Conservation (phyloP, 495 filamentous ascomycete genomes). For the Xylaria longipes region DNA sequence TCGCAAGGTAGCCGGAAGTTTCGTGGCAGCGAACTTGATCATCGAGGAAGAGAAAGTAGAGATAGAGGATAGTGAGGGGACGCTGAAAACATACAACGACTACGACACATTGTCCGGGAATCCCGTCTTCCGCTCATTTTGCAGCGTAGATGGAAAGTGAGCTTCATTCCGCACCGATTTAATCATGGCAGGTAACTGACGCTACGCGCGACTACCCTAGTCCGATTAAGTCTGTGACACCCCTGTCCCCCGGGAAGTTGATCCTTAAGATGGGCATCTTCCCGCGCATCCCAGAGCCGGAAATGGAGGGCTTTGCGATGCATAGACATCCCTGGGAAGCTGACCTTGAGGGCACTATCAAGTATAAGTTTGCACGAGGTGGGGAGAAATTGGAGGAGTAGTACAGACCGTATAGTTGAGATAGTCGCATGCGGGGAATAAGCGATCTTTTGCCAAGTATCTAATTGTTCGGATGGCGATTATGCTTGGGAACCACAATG, state of each 20-base stretch:
- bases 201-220: conserved; percentile 20
- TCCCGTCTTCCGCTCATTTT: conserved; percentile 47
- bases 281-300: conserved; percentile 48
- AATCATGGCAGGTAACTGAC: background rate
- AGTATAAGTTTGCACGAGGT: conserved; percentile 15
- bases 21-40: conserved; percentile 39
- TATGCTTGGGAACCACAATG: background rate
- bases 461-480: background rate
- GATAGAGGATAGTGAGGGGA: conserved; percentile 42
- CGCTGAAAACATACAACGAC: conserved; percentile 46
- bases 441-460: background rate
- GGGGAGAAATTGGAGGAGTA: conserved; percentile 12
- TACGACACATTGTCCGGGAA: conserved; percentile 46
- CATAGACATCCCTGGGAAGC: conserved; percentile 46
- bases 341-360: background rate
- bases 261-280: conserved; percentile 54
- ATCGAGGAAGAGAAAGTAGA: conserved; percentile 49
- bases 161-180: conserved; percentile 23
- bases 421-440: background rate
- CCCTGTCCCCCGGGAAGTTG: conserved; percentile 37
- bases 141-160: conserved; percentile 47
- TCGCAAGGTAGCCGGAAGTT: conserved; percentile 47
- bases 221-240: conserved; percentile 47
- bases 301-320: conserved; percentile 44
- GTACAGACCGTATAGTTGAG: too few relatives aligned